Base-by-base conservation (phyloP, 371 early-diverging fungal genomes). In the Entomophthora muscae region DNA sequence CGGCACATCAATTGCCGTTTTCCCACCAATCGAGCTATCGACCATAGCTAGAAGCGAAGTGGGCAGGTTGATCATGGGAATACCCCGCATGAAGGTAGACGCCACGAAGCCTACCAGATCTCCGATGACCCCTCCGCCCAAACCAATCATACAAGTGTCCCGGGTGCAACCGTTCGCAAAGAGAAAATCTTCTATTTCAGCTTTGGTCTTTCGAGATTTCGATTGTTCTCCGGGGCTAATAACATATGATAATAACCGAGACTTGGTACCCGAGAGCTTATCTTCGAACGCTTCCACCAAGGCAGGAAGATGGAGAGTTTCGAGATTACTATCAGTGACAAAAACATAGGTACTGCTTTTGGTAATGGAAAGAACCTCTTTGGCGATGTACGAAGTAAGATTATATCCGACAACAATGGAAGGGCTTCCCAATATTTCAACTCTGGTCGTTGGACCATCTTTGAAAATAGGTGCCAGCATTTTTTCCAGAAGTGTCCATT, bases 61-160 rank as follows among this genome's bases (percentile, higher is more conserved):
- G 0, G 98, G 98, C 51, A 98, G 81, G 70, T 98, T 95, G 24
- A 95, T 79, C 65, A 91, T 79, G 23, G 88, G 83, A n/a, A 90
- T 83, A 32, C 98, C 98, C 57, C 98, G 85, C 98, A 98, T 98
- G 69, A 93, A 98, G 0, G 95, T 98, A 3, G 96, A 88, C 7
- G 98, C 95, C 0, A 94, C 93, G 75, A 83, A 98, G 3, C 98
- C 98, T 12, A 88, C 79, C 60, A 98, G 74, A 75, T 98, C 98
- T 52, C 98, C 96, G 69, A 98, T 89, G 1, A 98, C 98, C 28
- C 98, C 98, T 61, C 98, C 98, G 57, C 98, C 98, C 67, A 98
- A 80, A 3, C 95, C 96, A 30, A 98, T 70, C 59, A 98, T 79
- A 66, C 88, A 85, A 1, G 94, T 89, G 69, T 98, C 98, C 66